Percentiles rank a stretch among this genome's conserved stretches.
These are phyloP conservation scores for Senna siamea DNA, from an alignment of 306 rosid genomes.

Conservation along the genomic window DNA sequence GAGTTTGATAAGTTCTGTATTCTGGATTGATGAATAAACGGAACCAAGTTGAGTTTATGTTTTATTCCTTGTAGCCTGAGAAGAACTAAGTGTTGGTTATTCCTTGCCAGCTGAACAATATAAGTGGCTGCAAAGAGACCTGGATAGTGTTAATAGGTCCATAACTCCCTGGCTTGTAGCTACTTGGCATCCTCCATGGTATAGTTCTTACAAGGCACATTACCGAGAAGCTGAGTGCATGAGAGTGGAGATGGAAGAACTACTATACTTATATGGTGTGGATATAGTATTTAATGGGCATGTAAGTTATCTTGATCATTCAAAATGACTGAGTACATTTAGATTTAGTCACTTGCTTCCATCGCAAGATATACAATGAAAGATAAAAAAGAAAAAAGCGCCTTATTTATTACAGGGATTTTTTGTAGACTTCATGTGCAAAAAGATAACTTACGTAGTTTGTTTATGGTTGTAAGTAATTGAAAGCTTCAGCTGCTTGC, in stretches of 20 bases:
- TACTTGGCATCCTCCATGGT: constrained; percentile 93
- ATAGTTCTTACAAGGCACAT: constrained; percentile 70
- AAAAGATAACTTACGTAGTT: neutral
- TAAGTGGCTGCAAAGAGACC: constrained; percentile 83
- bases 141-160: constrained; percentile 69
- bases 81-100: constrained; percentile 1
- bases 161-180: constrained; percentile 88
- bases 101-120: constrained; percentile 64
- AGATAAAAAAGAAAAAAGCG: neutral
- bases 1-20: neutral
- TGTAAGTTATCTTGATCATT: constrained; percentile 54
- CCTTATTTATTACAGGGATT: neutral
- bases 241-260: constrained; percentile 75
- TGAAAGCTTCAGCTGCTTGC: constrained; percentile 1
- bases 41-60: neutral
- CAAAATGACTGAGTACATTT: constrained; percentile 21
- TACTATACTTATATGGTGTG: constrained; percentile 70
- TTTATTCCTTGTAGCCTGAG: constrained; percentile 16
- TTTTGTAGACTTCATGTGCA: neutral
- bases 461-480: no score
- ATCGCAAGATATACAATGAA: constrained; percentile 17
- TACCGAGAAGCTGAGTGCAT: constrained; percentile 87
- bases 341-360: constrained; percentile 16
- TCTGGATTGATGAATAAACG: constrained; percentile 7
- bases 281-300: constrained; percentile 85